These are phyloP conservation scores for Galium porrigens DNA, from an alignment of 305 asterid genomes.

Conservation along the genomic window DNA sequence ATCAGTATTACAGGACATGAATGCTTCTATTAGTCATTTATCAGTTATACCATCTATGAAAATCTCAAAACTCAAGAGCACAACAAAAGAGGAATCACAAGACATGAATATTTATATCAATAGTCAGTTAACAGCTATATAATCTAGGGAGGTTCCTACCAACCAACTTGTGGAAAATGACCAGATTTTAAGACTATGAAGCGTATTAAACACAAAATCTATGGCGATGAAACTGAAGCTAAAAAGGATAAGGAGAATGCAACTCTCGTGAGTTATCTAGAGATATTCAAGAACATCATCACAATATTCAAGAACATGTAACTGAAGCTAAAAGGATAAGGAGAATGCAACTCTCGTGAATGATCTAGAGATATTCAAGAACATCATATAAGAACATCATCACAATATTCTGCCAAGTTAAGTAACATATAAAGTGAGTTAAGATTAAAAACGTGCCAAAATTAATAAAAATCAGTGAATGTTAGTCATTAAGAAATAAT, in stretches of 20 bases:
- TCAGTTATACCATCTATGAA: not conserved
- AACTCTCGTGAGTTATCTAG: not conserved
- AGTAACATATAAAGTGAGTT: not conserved
- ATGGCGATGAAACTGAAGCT: not conserved
- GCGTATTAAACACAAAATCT: not conserved
- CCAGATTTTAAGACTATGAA: not conserved
- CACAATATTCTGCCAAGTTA: not conserved
- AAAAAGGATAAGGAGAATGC: not conserved
- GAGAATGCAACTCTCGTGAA: not conserved
- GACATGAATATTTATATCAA: not conserved
- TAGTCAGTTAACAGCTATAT: not conserved
- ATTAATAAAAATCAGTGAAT: not conserved
- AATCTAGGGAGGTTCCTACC: not conserved
- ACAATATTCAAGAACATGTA: not conserved
- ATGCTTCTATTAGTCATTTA: not conserved
- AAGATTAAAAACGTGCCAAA: not conserved
- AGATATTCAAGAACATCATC: not conserved
- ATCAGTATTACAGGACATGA: too few species aligned
- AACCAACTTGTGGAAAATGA: not conserved
- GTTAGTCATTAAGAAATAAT: not conserved
- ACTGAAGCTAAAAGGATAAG: not conserved
- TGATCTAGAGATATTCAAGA: too few species aligned
- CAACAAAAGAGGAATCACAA: not conserved
- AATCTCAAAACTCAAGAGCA: not conserved
- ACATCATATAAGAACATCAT: too few species aligned